Evolutionary conservation across 2,329 filamentous ascomycete species (phyloP), one percentile per base, ranked within the genome.

Genomic region (Colletotrichum sp.): DNA sequence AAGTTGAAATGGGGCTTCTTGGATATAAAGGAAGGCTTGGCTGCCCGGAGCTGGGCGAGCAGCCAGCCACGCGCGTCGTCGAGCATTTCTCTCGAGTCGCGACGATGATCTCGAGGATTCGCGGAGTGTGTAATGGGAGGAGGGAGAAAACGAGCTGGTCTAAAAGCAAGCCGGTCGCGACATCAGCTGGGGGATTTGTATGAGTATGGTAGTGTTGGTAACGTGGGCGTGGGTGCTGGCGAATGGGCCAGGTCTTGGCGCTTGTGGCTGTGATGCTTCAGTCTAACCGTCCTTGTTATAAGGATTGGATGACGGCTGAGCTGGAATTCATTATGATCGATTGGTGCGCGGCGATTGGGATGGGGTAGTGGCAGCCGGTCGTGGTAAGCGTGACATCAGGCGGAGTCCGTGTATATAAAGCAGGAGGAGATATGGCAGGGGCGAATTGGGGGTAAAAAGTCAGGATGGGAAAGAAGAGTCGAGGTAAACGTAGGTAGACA

Each of bases 1-100:
- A 96, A 97, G 86, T 95, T 96, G 85, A 96, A 93, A 79, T 93
- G 91, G 18, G 92, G 93, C 79, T 90, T 88, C 80, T 89, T 91
- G 69, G 89, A 89, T 32, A 92, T 79, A 77, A 93, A 91, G 18
- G 89, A 86, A 5, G 90, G 91, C 80, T 89, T 91, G 77, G 91
- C 80, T 74, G 86, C 83, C 82, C 85, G 86, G 76, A 91, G 73
- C 79, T 89, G 86, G 48, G 81, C 82, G 65, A 78, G 69, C 65
- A 77, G 68, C 77, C 77, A 78, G 69, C 60, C 77, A 75, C 81
- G 82, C 74, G 79, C 71, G 74, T 78, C 77, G 75, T 83, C 79
- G 75, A 87, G 82, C 83, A 84, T 85, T 56, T 70, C 73, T 68
- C 70, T 64, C 73, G 18, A 34, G 39, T 73, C 56, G 70, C 70